Evolutionary conservation across 352 stramenopile genomes (phyloP).

Genomic region (Pythium sp.): DNA sequence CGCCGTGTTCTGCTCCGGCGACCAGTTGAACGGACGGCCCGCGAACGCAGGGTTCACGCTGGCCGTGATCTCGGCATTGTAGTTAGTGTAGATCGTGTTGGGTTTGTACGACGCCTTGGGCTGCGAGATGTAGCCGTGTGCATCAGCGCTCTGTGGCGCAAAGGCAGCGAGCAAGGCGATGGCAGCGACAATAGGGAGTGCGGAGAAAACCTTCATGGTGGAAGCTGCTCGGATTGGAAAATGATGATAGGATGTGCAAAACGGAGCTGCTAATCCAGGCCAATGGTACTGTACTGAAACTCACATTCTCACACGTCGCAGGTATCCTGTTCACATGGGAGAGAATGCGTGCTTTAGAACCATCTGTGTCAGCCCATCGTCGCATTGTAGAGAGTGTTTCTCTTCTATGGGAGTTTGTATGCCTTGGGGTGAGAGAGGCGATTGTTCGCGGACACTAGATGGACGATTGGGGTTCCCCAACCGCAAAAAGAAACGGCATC

Average conservation of each 20-base stretch:
- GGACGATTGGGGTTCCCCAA: background rate
- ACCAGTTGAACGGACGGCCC: conserved; percentile 15
- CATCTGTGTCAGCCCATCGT: background rate
- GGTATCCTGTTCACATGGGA: background rate
- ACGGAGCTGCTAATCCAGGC: background rate
- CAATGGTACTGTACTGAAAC: too few relatives aligned
- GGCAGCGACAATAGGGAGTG: background rate
- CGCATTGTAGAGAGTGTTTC: background rate
- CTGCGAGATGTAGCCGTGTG: conserved; percentile 29
- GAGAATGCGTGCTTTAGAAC: background rate
- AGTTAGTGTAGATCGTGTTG: conserved; percentile 24
- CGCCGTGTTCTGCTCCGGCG: conserved; percentile 16
- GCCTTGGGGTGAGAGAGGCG: background rate
- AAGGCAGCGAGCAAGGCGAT: background rate
- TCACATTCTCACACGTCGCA: conserved; percentile 4
- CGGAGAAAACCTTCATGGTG: background rate
- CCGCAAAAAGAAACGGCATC: too few relatives aligned
- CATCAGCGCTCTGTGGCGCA: conserved; percentile 2
- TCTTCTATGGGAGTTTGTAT: background rate
- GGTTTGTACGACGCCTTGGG: conserved; percentile 22
- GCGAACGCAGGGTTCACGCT: conserved; percentile 14
- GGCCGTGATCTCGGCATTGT: conserved; percentile 31
- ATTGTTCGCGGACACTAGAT: background rate
- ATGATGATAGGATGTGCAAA: background rate
- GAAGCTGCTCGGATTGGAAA: background rate